Percentiles rank a stretch among this genome's conserved stretches.
These are phyloP conservation scores for Paraphoma chrysanthemicola DNA, from an alignment of 2,329 filamentous ascomycete genomes.

Conservation along the genomic window DNA sequence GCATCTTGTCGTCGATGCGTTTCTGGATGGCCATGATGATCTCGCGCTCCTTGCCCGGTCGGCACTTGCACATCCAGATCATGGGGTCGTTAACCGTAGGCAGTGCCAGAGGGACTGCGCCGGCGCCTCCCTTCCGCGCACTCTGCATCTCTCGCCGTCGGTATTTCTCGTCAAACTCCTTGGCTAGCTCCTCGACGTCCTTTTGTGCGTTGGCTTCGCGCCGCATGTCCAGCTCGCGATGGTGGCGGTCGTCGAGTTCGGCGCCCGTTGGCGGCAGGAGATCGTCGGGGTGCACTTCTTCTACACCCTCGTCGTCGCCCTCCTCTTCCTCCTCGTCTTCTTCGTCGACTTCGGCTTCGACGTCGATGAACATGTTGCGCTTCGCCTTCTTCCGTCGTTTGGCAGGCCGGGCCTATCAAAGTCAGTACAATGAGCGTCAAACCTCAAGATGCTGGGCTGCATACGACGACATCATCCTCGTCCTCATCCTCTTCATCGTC, in stretches of 20 bases:
- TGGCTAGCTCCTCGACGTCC: slow-evolving; percentile 92
- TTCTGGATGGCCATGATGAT: slow-evolving; percentile 88
- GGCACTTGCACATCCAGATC: slow-evolving; percentile 93
- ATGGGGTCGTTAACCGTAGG: slow-evolving; percentile 94
- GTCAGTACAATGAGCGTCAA: slow-evolving; percentile 21
- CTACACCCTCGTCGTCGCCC: slow-evolving; percentile 83
- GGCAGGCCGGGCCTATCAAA: slow-evolving; percentile 68
- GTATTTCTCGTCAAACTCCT: slow-evolving; percentile 81
- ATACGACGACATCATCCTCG: slow-evolving; percentile 55
- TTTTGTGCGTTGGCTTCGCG: slow-evolving; percentile 86
- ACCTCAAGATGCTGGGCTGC: slow-evolving; percentile 10
- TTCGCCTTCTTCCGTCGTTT: slow-evolving; percentile 79
- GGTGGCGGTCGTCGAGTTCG: slow-evolving; percentile 87
- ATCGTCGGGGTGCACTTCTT: slow-evolving; percentile 90
- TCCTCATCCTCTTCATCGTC: slow-evolving; percentile 70
- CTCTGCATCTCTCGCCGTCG: slow-evolving; percentile 66
- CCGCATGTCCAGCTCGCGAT: slow-evolving; percentile 91
- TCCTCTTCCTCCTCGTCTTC: slow-evolving; percentile 83
- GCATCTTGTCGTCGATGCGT: slow-evolving; percentile 79
- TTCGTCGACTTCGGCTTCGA: slow-evolving; percentile 96
- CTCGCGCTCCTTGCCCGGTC: slow-evolving; percentile 94
- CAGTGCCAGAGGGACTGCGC: slow-evolving; percentile 67
- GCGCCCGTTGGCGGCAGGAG: slow-evolving; percentile 77
- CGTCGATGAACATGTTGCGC: slow-evolving; percentile 91
- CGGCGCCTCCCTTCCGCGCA: slow-evolving; percentile 37